phyloP scores from a whole-genome alignment of 2,329 filamentous ascomycete genomes.

The Aspergillus sp. region DNA sequence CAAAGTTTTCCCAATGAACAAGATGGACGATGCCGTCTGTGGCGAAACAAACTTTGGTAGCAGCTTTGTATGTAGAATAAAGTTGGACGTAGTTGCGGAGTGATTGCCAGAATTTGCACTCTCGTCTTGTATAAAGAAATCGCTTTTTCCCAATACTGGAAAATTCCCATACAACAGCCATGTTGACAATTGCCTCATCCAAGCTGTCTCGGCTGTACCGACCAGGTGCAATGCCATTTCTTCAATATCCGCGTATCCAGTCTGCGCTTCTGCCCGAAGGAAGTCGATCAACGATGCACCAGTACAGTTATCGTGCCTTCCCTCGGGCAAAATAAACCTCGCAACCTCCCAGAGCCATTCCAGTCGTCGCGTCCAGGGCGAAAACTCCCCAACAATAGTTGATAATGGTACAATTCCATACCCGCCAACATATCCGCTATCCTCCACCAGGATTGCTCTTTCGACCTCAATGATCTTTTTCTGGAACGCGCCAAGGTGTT shows the following conservation, averaged over 20 bases:
- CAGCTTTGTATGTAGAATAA: constrained; percentile 58
- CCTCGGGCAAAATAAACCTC: constrained; percentile 62
- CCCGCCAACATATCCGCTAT: constrained; percentile 79
- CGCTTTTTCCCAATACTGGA: constrained; percentile 72
- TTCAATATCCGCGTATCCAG: constrained; percentile 85
- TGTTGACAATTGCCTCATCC: constrained; percentile 84
- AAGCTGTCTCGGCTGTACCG: constrained; percentile 79
- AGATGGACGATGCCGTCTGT: constrained; percentile 74
- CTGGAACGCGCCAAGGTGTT: constrained; percentile 79
- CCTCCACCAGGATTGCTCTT: constrained; percentile 69
- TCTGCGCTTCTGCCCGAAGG: constrained; percentile 73
- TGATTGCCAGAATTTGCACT: constrained; percentile 39
- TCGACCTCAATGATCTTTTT: constrained; percentile 83
- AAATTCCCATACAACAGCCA: constrained; percentile 89
- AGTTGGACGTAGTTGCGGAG: constrained; percentile 52
- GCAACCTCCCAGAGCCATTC: constrained; percentile 80
- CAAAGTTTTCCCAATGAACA: constrained; percentile 87
- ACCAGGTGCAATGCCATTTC: constrained; percentile 71
- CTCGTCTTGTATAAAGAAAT: constrained; percentile 75
- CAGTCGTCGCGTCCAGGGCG: constrained; percentile 79
- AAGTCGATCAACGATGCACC: constrained; percentile 76
- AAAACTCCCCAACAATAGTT: constrained; percentile 77
- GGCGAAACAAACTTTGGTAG: constrained; percentile 77
- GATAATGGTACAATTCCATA: constrained; percentile 93
- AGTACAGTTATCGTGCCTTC: constrained; percentile 49